Evolutionary conservation across 2,329 filamentous ascomycete species (phyloP).

Genomic region (Sphaerostilbella broomeana): DNA sequence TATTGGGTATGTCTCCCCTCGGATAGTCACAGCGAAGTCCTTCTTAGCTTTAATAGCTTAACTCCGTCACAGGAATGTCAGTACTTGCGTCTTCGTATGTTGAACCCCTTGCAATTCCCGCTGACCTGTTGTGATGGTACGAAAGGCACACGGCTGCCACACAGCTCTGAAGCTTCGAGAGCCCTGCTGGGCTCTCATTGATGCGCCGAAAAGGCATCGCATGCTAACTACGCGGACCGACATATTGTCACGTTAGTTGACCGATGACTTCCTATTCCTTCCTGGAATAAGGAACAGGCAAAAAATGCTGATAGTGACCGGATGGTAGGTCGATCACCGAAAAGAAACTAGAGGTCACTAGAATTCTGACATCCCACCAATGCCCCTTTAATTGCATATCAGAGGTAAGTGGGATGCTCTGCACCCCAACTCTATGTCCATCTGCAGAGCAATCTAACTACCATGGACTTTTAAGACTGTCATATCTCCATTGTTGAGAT

Average conservation of each 20-base stretch:
- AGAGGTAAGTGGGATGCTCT: not conserved
- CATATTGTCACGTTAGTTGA: no score
- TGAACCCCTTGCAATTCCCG: not conserved
- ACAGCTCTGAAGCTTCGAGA: constrained; percentile 19
- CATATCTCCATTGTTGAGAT: constrained; percentile 9
- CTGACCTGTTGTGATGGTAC: constrained; percentile 20
- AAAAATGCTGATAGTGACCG: not conserved
- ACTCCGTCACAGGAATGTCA: not conserved
- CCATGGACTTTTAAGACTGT: not conserved
- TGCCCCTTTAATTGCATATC: constrained; percentile 12
- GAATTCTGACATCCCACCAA: constrained; percentile 11
- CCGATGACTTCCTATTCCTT: no score
- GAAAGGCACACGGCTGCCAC: constrained; percentile 19
- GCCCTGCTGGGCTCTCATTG: constrained; percentile 20
- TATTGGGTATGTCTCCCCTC: constrained; percentile 56
- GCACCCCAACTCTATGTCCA: not conserved
- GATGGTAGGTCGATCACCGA: no score
- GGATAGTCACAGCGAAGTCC: constrained; percentile 43
- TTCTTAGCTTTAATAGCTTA: not conserved
- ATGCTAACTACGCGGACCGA: constrained; percentile 20
- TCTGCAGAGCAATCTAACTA: not conserved
- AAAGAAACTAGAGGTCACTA: not conserved
- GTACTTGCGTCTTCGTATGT: not conserved
- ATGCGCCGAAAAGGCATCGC: constrained; percentile 23
- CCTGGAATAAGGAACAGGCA: not conserved